A percentile compares a stretch with the other conserved stretches of the same genome.
These are phyloP conservation scores for Cryptococcus wingfieldii DNA, from an alignment of 1,284 basidiomycete genomes.

Conservation along the genomic window DNA sequence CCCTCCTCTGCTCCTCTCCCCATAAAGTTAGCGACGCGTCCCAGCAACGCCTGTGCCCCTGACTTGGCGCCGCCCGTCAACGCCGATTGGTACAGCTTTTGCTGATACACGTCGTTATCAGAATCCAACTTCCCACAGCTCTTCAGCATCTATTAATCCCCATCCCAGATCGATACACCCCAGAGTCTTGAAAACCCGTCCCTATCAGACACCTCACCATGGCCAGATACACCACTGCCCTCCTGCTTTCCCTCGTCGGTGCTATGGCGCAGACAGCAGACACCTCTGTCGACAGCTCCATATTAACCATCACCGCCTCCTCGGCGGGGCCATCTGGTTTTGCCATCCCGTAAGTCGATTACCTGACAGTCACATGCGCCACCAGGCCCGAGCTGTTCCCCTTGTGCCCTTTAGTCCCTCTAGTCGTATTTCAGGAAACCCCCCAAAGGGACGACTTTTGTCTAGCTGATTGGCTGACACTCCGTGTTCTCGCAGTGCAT, in stretches of 20 bases:
- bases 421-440: too few relatives aligned
- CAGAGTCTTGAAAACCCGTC: neutral
- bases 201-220: constrained; percentile 6
- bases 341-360: constrained; percentile 39
- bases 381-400: too few relatives aligned
- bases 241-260: constrained; percentile 19
- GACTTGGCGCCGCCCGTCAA: neutral
- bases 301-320: constrained; percentile 31
- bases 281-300: constrained; percentile 15
- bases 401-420: too few relatives aligned
- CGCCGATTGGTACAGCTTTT: neutral
- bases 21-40: neutral
- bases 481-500: constrained; percentile 18
- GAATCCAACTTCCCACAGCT: constrained; percentile 2
- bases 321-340: constrained; percentile 29
- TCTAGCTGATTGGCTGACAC: neutral
- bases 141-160: constrained; percentile 1
- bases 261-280: constrained; percentile 12
- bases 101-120: neutral
- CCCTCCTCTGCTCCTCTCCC: neutral
- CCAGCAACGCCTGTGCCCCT: neutral
- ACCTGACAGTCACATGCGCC: neutral
- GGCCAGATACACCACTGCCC: constrained; percentile 11
- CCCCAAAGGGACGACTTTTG: neutral
- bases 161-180: neutral